Conservation (phyloP, 176 grass and related monocot genomes). For the Aegilops bicornis region DNA sequence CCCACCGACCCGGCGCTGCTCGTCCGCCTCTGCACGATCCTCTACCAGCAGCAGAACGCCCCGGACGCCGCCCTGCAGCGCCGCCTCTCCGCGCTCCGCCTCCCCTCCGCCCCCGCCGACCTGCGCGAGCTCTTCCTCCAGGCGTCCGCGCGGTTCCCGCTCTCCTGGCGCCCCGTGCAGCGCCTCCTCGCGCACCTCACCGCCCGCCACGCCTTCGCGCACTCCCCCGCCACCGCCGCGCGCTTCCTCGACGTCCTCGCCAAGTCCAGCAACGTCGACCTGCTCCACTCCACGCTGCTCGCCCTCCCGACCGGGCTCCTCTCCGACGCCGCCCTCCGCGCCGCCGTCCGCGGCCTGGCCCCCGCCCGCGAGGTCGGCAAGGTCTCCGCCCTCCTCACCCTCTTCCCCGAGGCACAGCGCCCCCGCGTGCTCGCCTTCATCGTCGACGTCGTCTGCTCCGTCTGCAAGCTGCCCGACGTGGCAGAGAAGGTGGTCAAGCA, state of each 20-base stretch:
- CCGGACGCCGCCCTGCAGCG: constrained; percentile 48
- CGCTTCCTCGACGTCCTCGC: constrained; percentile 62
- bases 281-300: constrained; percentile 55
- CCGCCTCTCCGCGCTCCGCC: constrained; percentile 50
- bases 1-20: constrained; percentile 49
- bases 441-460: constrained; percentile 48
- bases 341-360: constrained; percentile 41
- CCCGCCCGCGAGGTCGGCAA: constrained; percentile 60
- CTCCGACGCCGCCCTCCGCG: constrained; percentile 45
- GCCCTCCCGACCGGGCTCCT: constrained; percentile 34
- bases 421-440: constrained; percentile 41
- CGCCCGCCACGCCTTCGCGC: constrained; percentile 51
- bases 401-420: constrained; percentile 35
- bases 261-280: constrained; percentile 59
- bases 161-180: constrained; percentile 77
- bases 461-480: constrained; percentile 57
- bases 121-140: constrained; percentile 80
- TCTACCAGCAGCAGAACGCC: constrained; percentile 74
- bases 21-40: constrained; percentile 68
- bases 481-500: constrained; percentile 58
- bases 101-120: constrained; percentile 27
- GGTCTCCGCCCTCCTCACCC: constrained; percentile 46
- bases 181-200: constrained; percentile 70
- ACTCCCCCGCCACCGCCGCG: constrained; percentile 59
- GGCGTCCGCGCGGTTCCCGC: constrained; percentile 53